Percentiles rank a stretch among this genome's conserved stretches.
Evolutionary conservation across 768 basidiomycete species (phyloP).

Genomic region (Trametes gibbosa): DNA sequence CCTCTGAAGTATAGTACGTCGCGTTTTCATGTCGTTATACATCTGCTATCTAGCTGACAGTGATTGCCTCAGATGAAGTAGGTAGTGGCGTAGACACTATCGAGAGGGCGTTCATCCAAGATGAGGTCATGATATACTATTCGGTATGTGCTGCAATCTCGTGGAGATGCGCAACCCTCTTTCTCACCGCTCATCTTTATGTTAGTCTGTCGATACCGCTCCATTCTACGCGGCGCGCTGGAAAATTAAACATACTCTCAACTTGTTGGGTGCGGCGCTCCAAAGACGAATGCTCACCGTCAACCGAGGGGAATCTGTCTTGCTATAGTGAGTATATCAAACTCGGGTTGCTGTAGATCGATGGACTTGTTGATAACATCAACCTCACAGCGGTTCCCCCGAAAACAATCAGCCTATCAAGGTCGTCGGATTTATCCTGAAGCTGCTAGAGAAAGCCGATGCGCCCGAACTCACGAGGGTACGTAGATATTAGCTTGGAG

Average conservation of each 20-base stretch:
- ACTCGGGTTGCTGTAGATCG: neutral
- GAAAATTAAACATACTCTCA: neutral
- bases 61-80: neutral
- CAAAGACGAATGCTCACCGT: neutral
- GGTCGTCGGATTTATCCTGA: neutral
- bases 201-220: neutral
- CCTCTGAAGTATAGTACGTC: neutral
- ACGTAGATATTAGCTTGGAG: neutral
- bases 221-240: neutral
- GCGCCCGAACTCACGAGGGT: neutral
- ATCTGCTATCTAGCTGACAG: no score
- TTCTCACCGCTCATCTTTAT: neutral
- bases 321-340: neutral
- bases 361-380: no score
- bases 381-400: neutral
- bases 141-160: neutral
- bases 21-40: no score
- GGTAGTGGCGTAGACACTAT: neutral
- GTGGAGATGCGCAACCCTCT: no score
- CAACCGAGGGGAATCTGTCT: neutral
- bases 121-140: slow-evolving; percentile 1
- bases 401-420: neutral
- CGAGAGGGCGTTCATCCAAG: neutral
- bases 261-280: neutral
- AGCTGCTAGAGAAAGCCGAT: neutral